A percentile compares a stretch with the other conserved stretches of the same genome.
Conservation (phyloP, 2,329 filamentous ascomycete genomes). For the Emmonsia crescens region DNA sequence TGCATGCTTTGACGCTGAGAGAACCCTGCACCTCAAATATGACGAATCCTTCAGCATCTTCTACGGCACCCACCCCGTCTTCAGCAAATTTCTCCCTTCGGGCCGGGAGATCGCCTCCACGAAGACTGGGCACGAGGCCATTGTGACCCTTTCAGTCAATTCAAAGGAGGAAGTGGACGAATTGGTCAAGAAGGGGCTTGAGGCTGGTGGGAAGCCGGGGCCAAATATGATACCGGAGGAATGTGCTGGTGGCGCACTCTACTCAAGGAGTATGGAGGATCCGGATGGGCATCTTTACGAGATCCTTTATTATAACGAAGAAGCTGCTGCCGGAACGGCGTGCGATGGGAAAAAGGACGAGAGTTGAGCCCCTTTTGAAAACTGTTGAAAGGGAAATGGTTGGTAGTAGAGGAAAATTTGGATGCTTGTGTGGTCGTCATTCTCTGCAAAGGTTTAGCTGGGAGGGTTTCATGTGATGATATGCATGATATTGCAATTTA, state of each 20-base stretch:
- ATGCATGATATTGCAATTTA: background rate
- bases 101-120: conserved; percentile 5
- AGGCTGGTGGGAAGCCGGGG: conserved; percentile 7
- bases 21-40: conserved; percentile 3
- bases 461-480: background rate
- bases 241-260: conserved; percentile 1
- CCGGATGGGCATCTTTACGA: conserved; percentile 10
- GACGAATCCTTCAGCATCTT: conserved; percentile 4
- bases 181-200: conserved; percentile 5
- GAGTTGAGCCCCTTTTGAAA: background rate
- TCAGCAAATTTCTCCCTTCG: conserved; percentile 4
- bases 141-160: conserved; percentile 4
- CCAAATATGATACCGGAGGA: conserved; percentile 7
- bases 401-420: background rate
- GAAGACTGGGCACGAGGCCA: background rate
- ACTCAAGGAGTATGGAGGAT: conserved; percentile 9
- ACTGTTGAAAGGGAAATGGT: background rate
- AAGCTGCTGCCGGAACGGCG: background rate
- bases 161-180: conserved; percentile 7
- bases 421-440: background rate
- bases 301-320: conserved; percentile 1
- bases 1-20: background rate
- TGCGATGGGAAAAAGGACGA: background rate
- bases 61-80: conserved; percentile 4
- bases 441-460: background rate